Conservation (phyloP, 257 asterid species). For the Salvia rosmarinus region DNA sequence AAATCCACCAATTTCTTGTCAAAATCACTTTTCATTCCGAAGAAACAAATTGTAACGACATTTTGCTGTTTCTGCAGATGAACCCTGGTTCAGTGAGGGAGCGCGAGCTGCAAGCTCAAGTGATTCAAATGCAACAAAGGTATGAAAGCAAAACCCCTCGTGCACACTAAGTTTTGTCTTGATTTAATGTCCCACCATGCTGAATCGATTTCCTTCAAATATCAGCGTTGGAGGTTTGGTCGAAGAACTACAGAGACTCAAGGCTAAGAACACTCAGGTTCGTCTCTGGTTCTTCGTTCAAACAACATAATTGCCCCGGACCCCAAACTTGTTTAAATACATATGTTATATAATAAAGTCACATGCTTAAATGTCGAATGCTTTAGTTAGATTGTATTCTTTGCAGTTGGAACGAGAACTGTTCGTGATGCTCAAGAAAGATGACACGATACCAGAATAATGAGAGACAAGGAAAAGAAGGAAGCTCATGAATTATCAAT, state of each 20-base stretch:
- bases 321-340: neutral
- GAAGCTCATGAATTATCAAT: neutral
- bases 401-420: constrained; percentile 77
- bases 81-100: constrained; percentile 54
- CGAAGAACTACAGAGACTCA: constrained; percentile 84
- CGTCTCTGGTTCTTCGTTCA: constrained; percentile 18
- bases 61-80: constrained; percentile 41
- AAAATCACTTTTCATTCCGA: neutral
- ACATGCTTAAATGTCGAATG: neutral
- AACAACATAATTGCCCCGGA: neutral
- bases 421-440: constrained; percentile 50
- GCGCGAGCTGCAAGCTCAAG: constrained; percentile 76
- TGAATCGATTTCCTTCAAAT: constrained; percentile 38
- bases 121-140: constrained; percentile 92
- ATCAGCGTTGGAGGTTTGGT: constrained; percentile 75
- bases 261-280: constrained; percentile 76
- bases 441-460: constrained; percentile 48
- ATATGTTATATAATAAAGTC: too few species aligned
- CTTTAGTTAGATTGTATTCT: neutral
- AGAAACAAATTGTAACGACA: neutral
- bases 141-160: constrained; percentile 34
- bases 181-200: constrained; percentile 23
- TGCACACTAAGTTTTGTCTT: neutral
- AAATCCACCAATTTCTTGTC: neutral
- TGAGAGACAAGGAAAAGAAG: neutral